phyloP scores from a whole-genome alignment of 2,329 filamentous ascomycete species.

The Xylariaceae sp. region DNA sequence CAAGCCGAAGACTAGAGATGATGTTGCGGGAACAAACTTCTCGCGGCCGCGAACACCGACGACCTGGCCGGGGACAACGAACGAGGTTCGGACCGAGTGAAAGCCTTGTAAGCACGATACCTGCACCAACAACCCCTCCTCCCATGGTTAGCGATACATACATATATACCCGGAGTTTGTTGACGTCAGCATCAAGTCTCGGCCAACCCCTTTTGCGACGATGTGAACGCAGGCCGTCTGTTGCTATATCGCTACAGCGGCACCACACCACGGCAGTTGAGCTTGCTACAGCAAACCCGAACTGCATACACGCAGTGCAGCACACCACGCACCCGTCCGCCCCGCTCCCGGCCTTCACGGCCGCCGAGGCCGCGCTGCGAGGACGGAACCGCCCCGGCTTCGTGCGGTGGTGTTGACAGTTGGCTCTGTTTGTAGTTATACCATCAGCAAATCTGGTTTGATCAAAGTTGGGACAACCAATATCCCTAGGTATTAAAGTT shows the following conservation, averaged over 20 bases:
- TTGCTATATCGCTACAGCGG: conserved; percentile 42
- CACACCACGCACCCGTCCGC: conserved; percentile 50
- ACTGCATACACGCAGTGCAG: conserved; percentile 44
- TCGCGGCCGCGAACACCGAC: conserved; percentile 19
- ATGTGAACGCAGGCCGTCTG: conserved; percentile 41
- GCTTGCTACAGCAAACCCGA: conserved; percentile 43
- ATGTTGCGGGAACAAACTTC: conserved; percentile 15
- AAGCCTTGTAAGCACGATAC: conserved; percentile 20
- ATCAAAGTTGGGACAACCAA: no score
- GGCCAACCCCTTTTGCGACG: conserved; percentile 46
- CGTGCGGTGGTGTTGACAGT: conserved; percentile 38
- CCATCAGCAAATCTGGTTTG: conserved; percentile 30
- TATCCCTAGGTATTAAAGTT: no score
- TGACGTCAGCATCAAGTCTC: conserved; percentile 31
- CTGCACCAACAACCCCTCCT: no score
- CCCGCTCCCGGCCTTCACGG: conserved; percentile 43
- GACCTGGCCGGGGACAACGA: background rate
- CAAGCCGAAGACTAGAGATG: conserved; percentile 1
- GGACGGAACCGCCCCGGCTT: conserved; percentile 45
- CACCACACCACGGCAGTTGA: conserved; percentile 40
- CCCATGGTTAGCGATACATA: background rate
- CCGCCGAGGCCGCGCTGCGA: conserved; percentile 42
- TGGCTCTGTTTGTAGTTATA: conserved; percentile 34
- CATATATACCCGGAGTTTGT: no score
- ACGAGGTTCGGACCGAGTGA: conserved; percentile 2